phyloP scores from a whole-genome alignment of 1,284 basidiomycete genomes.

The Termitomyces sp. region DNA sequence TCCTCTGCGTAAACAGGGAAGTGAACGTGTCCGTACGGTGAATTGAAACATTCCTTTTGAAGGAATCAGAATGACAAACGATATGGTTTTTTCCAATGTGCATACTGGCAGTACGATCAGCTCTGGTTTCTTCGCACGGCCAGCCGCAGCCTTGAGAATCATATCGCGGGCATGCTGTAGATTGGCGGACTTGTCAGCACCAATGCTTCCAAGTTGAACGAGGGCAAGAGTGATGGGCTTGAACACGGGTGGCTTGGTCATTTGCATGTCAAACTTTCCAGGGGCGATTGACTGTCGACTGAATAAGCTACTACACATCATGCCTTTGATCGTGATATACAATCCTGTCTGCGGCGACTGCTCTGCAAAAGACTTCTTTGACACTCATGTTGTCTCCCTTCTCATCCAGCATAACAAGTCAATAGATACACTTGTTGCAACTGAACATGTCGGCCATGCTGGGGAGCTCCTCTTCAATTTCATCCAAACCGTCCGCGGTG shows the following conservation, averaged over 20 bases:
- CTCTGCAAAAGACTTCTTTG: conserved; percentile 41
- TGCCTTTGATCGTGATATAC: conserved; percentile 44
- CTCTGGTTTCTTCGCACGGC: conserved; percentile 54
- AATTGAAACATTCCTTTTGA: conserved; percentile 95
- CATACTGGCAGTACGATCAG: conserved; percentile 85
- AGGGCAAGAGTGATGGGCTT: conserved; percentile 81
- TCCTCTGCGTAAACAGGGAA: conserved; percentile 85
- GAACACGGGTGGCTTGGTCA: conserved; percentile 29
- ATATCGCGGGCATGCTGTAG: conserved; percentile 76
- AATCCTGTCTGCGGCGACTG: conserved; percentile 38
- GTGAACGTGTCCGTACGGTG: conserved; percentile 85
- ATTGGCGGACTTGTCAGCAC: conserved; percentile 68
- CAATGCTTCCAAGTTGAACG: conserved; percentile 76
- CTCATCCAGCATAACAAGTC: conserved; percentile 37
- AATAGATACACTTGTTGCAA: conserved; percentile 43
- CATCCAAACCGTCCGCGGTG: conserved; percentile 23
- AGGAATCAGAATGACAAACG: not conserved
- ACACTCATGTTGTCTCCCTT: conserved; percentile 60
- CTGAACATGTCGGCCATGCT: conserved; percentile 52
- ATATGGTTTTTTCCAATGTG: not conserved
- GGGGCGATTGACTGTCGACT: not conserved
- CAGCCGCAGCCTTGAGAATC: conserved; percentile 64
- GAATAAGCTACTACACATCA: conserved; percentile 17
- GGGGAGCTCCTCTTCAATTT: conserved; percentile 46
- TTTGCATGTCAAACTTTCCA: not conserved